phyloP scores from a whole-genome alignment of 2,329 filamentous ascomycete genomes.

The Penicillium sp. region DNA sequence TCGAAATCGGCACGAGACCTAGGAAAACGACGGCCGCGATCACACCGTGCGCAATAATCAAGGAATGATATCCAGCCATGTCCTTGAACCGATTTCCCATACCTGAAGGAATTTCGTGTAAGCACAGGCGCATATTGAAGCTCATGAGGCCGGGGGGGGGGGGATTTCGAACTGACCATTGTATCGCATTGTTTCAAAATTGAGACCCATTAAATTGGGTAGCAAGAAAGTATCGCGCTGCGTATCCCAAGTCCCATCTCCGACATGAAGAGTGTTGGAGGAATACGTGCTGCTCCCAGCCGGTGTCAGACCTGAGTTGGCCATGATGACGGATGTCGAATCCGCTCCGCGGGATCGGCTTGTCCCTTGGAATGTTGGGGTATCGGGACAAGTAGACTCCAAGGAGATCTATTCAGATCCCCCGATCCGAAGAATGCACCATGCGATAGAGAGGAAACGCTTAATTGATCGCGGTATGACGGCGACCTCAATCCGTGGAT shows the following conservation, averaged over 20 bases:
- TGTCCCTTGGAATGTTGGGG: constrained; percentile 4
- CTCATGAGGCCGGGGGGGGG: background rate
- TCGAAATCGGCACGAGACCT: constrained; percentile 53
- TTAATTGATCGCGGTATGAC: constrained; percentile 11
- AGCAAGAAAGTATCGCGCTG: constrained; percentile 57
- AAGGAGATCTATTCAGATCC: constrained; percentile 42
- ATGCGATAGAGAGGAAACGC: constrained; percentile 28
- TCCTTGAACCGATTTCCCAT: constrained; percentile 62
- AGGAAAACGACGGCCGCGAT: constrained; percentile 58
- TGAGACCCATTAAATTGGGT: constrained; percentile 58
- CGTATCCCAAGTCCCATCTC: constrained; percentile 62
- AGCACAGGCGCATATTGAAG: background rate
- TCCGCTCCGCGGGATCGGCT: constrained; percentile 31
- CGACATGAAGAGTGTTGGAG: constrained; percentile 57
- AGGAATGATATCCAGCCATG: constrained; percentile 52
- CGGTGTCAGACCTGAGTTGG: constrained; percentile 43
- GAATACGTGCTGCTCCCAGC: constrained; percentile 57
- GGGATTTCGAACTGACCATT: constrained; percentile 48
- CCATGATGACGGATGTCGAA: constrained; percentile 21
- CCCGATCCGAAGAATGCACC: constrained; percentile 40
- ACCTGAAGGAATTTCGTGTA: constrained; percentile 36
- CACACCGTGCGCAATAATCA: constrained; percentile 56
- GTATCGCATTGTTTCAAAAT: constrained; percentile 62
- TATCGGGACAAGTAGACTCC: constrained; percentile 18
- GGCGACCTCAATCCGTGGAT: background rate